phyloP scores from a whole-genome alignment of 306 rosid genomes.

The Quercus robur region DNA sequence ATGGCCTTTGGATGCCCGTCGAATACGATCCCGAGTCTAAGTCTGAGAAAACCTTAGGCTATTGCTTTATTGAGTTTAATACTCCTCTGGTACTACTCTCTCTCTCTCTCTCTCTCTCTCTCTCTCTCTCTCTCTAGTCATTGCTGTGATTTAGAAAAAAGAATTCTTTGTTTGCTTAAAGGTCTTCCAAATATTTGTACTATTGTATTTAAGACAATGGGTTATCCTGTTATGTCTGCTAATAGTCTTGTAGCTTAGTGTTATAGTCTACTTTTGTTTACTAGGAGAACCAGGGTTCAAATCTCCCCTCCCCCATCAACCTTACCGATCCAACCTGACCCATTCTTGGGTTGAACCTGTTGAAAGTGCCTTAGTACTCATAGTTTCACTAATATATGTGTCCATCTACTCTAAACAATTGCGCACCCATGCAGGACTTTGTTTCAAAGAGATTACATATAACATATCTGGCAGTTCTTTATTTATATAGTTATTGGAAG shows the following conservation, averaged over 20 bases:
- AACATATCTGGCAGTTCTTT: not conserved
- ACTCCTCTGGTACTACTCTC: conserved; percentile 57
- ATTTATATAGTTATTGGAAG: not conserved
- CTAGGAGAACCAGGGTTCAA: too few relatives aligned
- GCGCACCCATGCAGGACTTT: not conserved
- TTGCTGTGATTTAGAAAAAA: not conserved
- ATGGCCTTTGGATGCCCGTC: conserved; percentile 82
- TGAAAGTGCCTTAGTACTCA: too few relatives aligned
- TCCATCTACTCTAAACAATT: too few relatives aligned
- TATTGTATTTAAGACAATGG: not conserved
- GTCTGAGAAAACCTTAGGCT: conserved; percentile 58
- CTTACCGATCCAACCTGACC: too few relatives aligned
- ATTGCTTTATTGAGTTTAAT: conserved; percentile 73
- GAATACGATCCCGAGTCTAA: conserved; percentile 28
- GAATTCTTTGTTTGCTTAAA: not conserved
- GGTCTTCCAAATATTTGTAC: not conserved
- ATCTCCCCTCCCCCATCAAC: too few relatives aligned
- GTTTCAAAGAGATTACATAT: not conserved
- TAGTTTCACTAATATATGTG: too few relatives aligned
- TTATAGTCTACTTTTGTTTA: too few relatives aligned
- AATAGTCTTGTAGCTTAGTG: too few relatives aligned
- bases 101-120: not conserved
- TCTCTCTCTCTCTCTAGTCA: not conserved
- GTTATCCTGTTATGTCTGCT: not conserved
- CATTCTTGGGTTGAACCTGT: too few relatives aligned